phyloP scores from a whole-genome alignment of 495 filamentous ascomycete genomes.

The Hyaloscypha finlandica region DNA sequence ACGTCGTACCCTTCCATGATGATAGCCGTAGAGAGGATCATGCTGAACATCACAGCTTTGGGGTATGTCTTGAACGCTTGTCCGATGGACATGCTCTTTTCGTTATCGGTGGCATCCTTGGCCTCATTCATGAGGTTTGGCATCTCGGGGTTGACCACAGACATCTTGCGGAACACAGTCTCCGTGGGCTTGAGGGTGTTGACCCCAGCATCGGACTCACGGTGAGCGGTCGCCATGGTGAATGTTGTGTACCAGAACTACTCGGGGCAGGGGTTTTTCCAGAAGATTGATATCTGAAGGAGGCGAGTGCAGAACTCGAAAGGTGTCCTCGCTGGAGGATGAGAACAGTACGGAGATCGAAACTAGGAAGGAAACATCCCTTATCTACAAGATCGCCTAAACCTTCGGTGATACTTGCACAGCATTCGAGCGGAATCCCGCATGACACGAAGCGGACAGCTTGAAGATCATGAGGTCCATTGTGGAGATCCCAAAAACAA shows the following conservation, averaged over 20 bases:
- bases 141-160: slow-evolving; percentile 17
- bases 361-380: too few relatives aligned
- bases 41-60: slow-evolving; percentile 33
- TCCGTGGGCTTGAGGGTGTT: slow-evolving; percentile 15
- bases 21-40: slow-evolving; percentile 42
- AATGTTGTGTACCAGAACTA: neutral
- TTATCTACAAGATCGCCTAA: slow-evolving; percentile 8
- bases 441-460: neutral
- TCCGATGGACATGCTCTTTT: slow-evolving; percentile 53
- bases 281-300: neutral
- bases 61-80: slow-evolving; percentile 54
- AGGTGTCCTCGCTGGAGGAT: neutral
- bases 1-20: slow-evolving; percentile 49
- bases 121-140: slow-evolving; percentile 23
- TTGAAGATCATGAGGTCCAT: slow-evolving; percentile 8
- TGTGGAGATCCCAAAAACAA: neutral
- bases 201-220: neutral
- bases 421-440: neutral
- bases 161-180: slow-evolving; percentile 25
- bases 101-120: slow-evolving; percentile 40
- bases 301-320: neutral
- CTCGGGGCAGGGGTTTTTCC: neutral
- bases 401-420: slow-evolving; percentile 15
- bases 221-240: neutral
- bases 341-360: neutral